A percentile compares a stretch with the other conserved stretches of the same genome.
Evolutionary conservation across 495 filamentous ascomycete genomes (phyloP).

Genomic region (Penicillium nucicola): DNA sequence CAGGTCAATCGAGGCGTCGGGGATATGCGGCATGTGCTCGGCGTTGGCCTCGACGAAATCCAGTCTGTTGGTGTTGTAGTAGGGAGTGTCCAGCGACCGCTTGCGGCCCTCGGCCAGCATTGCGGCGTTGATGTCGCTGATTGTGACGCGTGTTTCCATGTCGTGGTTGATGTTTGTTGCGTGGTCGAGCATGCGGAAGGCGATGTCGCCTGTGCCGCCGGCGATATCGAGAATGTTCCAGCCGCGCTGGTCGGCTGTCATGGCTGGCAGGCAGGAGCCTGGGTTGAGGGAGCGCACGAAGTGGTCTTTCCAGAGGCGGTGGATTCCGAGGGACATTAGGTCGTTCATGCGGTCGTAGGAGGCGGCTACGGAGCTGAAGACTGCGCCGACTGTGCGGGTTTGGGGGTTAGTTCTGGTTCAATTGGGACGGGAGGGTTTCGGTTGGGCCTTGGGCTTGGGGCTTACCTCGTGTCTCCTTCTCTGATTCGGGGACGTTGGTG

Average conservation of each 20-base stretch:
- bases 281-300: constrained; percentile 93
- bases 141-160: constrained; percentile 72
- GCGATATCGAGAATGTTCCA: constrained; percentile 95
- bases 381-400: constrained; percentile 63
- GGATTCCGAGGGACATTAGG: constrained; percentile 95
- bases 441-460: not conserved
- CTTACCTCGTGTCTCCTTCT: constrained; percentile 74
- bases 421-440: not conserved
- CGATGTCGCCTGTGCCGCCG: constrained; percentile 96
- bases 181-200: constrained; percentile 93
- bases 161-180: constrained; percentile 79
- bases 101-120: constrained; percentile 89
- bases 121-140: constrained; percentile 90
- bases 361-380: constrained; percentile 93
- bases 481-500: constrained; percentile 74
- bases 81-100: constrained; percentile 59
- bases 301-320: constrained; percentile 97
- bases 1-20: constrained; percentile 67
- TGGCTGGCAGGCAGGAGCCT: constrained; percentile 59
- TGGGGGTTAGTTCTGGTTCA: constrained; percentile 13
- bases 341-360: constrained; percentile 98
- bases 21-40: constrained; percentile 67
- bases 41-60: constrained; percentile 87
- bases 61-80: constrained; percentile 58
- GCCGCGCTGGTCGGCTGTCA: constrained; percentile 38